Evolutionary conservation across 352 stramenopile species (phyloP).

Genomic region (Globisporangium parvum): DNA sequence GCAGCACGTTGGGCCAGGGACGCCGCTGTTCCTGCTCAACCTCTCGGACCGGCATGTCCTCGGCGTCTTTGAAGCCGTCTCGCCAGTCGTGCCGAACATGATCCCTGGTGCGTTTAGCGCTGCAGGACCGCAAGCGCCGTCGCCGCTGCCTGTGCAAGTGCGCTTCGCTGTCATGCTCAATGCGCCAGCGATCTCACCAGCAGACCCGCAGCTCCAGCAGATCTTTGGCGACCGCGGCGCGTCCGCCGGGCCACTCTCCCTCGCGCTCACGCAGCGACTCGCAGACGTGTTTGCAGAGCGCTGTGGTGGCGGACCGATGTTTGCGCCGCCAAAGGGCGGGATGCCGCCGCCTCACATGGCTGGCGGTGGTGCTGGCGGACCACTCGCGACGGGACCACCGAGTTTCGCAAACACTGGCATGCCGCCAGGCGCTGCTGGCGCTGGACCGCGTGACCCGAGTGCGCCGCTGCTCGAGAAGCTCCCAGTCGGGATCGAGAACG

Average conservation of each 20-base stretch:
- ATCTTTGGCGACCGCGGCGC: conserved; percentile 58
- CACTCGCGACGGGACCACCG: too few relatives aligned
- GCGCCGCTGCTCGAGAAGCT: conserved; percentile 62
- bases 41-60: conserved; percentile 80
- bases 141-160: conserved; percentile 67
- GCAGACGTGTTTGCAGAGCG: conserved; percentile 71
- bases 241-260: conserved; percentile 48
- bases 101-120: conserved; percentile 72
- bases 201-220: conserved; percentile 68
- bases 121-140: conserved; percentile 36
- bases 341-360: conserved; percentile 19
- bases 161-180: conserved; percentile 68
- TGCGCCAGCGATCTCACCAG: conserved; percentile 57
- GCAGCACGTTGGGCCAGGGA: conserved; percentile 65
- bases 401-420: neutral
- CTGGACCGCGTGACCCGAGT: conserved; percentile 11
- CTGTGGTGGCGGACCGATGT: conserved; percentile 28
- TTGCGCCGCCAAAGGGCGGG: conserved; percentile 26
- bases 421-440: neutral
- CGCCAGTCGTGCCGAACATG: conserved; percentile 66
- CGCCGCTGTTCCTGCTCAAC: conserved; percentile 83
- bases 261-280: conserved; percentile 62
- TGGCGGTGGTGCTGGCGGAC: neutral
- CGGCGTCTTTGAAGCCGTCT: conserved; percentile 81
- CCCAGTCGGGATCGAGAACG: conserved; percentile 80